Base-by-base conservation (phyloP, 805 yeast genomes). In the Scheffersomyces spartinae region DNA sequence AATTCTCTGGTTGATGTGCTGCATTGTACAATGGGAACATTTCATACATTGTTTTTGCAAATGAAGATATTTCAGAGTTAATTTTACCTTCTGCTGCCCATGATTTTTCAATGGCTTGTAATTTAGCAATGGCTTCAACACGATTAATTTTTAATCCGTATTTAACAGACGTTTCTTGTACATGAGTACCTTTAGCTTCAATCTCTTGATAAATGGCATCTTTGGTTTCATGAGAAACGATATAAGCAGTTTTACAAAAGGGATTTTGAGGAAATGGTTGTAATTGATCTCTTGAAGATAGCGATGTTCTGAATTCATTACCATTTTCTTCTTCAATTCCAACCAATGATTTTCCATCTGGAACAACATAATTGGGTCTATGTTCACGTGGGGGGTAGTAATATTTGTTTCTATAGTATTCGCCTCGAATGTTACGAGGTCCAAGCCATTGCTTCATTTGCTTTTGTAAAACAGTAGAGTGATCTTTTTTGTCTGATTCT, bases 201-300 rank as follows among this genome's bases (percentile, higher is more conserved):
- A 71, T 58, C 26, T 73, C 84, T 23, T 63, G 55, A 30, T 70
- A 64, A 16, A 91, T 77, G 21, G 66, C 58, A 15, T 52, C 47
- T 47, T 78, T 80, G 47, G 81, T 64, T 24, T 65, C 64, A 17
- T 65, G 59, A 15, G 80, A 55, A 9, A 88, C 53, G 21, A 69
- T 57, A 16, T 64, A 53, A 32, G 80, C 82, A 14, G 95, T 78
- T 35, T 61, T 61, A 33, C 91, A 77, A 47, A 63, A 64, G 13
- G 63, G 54, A 51, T 91, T 91, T 26, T 61, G 59, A 13, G 94
- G 93, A 53, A 91, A 88, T 10, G 98, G 98, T 33, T 69, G 74
- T 35, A 78, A 50, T 20, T 13, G 27, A 20, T 17, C 30, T 33
- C 27, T 27, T 13, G 38, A 34, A 17, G 42, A 24, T 21, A 43